Percentiles rank a stretch among this genome's conserved stretches.
Evolutionary conservation across 2,329 filamentous ascomycete species (phyloP).

Genomic region (Sporothrix pseudoabietina): DNA sequence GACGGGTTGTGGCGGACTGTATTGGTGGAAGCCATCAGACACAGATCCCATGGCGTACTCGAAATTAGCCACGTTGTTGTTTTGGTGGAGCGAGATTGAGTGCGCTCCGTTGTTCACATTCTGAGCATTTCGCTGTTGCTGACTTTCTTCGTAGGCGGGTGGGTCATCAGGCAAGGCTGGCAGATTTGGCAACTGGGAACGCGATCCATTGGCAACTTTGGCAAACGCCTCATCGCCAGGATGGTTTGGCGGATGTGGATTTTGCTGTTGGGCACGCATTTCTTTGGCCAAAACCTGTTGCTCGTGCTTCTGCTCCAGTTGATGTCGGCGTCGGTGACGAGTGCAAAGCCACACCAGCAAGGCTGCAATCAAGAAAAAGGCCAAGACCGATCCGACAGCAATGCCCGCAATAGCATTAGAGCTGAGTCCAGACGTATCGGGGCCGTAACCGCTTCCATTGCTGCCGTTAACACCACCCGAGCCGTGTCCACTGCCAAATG

Average conservation of each 20-base stretch:
- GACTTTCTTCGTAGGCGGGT: slow-evolving; percentile 29
- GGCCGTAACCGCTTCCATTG: background rate
- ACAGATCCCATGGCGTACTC: slow-evolving; percentile 2
- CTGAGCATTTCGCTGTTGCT: background rate
- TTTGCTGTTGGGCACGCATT: background rate
- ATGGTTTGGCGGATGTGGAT: background rate
- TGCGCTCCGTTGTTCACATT: background rate
- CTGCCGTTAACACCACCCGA: background rate
- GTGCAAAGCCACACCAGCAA: slow-evolving; percentile 22
- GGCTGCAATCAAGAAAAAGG: background rate
- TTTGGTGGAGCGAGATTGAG: background rate
- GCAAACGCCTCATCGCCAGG: slow-evolving; percentile 24
- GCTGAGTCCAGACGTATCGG: background rate
- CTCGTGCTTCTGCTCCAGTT: background rate
- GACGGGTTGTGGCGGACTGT: slow-evolving; percentile 1
- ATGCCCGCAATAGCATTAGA: slow-evolving; percentile 26
- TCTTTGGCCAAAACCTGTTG: background rate
- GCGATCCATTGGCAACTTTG: slow-evolving; percentile 11
- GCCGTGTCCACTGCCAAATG: background rate
- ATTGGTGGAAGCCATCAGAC: slow-evolving; percentile 29
- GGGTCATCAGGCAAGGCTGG: slow-evolving; percentile 22
- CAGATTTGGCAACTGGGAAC: background rate
- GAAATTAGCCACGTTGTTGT: background rate
- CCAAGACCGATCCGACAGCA: slow-evolving; percentile 19
- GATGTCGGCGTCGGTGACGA: background rate